Evolutionary conservation across 257 asterid species (phyloP), one percentile per base, ranked within the genome.

Genomic region (Solanum pennellii): DNA sequence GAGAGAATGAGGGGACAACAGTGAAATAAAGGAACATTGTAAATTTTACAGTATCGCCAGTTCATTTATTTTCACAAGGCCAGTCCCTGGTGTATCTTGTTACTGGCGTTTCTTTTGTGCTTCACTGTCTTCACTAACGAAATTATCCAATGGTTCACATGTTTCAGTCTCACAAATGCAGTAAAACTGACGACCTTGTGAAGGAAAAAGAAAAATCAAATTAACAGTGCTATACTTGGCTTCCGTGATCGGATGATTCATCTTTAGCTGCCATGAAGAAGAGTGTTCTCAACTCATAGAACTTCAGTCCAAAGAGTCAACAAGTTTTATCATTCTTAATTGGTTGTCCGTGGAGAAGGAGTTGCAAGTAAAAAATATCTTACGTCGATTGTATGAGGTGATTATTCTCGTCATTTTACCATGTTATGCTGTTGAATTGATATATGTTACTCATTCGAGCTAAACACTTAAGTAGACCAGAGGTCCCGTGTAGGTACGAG

Each of bases 1-100:
- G 98, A 97, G 90, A 93, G 91, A 92, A 95, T 97, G 93, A 95
- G 91, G 91, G 97, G 93, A 84, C 94, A 95, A 31, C 89, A 89
- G 89, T 88, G 82, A 85, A 18, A 82, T 9, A 6, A 49, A 16
- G 69, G 44, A 47, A 29, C 23, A 18, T 49, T 82, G 69, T 59
- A 75, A 33, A 52, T 41, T 56, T 74, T 35, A 35, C 33, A 35
- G 62, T 5, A 74, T 86, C 49, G 6, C 33, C 72, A 35, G 39
- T n/a, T n/a, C 72, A 33, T 52, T 62, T 74, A 16, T n/a, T 74
- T 25, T 35, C 41, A 10, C 45, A 10, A 82, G 44, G 44, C 37
- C 14, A 82, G 69, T 16, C 27, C 27, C 44, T 12, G 1, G 44
- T 18, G 85, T 49, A 82, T 18, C 44, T 18, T 29, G 4, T 49